phyloP scores from a whole-genome alignment of 257 asterid genomes.

The Petrea volubilis region DNA sequence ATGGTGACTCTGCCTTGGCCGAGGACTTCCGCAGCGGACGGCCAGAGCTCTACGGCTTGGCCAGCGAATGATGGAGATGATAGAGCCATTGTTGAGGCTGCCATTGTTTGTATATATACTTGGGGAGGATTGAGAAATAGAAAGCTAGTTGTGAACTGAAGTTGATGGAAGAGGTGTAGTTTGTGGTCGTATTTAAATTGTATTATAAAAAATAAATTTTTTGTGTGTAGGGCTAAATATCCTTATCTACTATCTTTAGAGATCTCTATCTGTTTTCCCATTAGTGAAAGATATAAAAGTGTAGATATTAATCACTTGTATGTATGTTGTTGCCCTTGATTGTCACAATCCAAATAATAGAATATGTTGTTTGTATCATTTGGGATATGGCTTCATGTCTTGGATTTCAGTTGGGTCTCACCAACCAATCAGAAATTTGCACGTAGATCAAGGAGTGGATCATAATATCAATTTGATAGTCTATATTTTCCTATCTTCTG shows the following conservation, averaged over 20 bases:
- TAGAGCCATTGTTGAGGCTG: constrained; percentile 30
- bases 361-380: background rate
- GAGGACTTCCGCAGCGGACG: background rate
- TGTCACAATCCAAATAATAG: background rate
- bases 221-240: too few species aligned
- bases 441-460: background rate
- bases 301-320: background rate
- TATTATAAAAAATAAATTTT: too few species aligned
- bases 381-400: background rate
- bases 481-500: background rate
- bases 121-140: background rate
- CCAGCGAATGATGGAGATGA: constrained; percentile 26
- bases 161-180: background rate
- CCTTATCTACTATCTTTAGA: background rate
- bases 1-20: constrained; percentile 23
- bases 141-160: background rate
- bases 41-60: constrained; percentile 19
- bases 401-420: background rate
- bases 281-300: background rate
- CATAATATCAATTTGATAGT: background rate
- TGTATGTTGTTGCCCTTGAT: background rate
- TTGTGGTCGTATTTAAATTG: background rate
- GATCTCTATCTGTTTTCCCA: background rate
- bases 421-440: background rate
- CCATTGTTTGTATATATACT: background rate